Evolutionary conservation across 306 rosid genomes (phyloP).

Genomic region (Astragalus membranaceus): DNA sequence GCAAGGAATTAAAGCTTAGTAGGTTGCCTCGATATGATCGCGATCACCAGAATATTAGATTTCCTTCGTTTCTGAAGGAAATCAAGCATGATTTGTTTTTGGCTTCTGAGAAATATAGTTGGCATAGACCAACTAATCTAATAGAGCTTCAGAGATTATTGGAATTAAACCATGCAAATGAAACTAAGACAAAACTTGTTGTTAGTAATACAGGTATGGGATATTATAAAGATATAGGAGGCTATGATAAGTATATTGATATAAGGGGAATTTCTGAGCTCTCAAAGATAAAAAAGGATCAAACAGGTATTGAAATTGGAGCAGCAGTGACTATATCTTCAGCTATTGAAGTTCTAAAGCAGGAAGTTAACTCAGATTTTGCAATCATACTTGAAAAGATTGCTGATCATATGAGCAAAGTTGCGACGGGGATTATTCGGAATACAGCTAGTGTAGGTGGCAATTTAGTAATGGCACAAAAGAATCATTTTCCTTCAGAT

Average conservation of each 20-base stretch:
- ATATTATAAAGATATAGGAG: constrained; percentile 55
- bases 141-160: constrained; percentile 47
- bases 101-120: constrained; percentile 37
- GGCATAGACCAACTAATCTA: constrained; percentile 55
- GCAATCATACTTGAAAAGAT: constrained; percentile 40
- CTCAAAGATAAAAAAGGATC: constrained; percentile 42
- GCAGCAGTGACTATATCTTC: constrained; percentile 59
- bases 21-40: constrained; percentile 44
- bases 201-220: constrained; percentile 79
- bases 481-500: constrained; percentile 77
- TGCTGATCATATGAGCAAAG: constrained; percentile 67
- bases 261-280: constrained; percentile 52
- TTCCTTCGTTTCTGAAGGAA: constrained; percentile 63
- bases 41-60: constrained; percentile 22
- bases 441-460: constrained; percentile 84
- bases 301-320: constrained; percentile 64
- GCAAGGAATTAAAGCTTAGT: constrained; percentile 33
- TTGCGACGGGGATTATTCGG: constrained; percentile 60
- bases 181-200: constrained; percentile 38
- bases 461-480: constrained; percentile 89
- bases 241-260: constrained; percentile 53
- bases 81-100: constrained; percentile 28
- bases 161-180: constrained; percentile 5
- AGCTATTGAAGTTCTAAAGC: constrained; percentile 51
- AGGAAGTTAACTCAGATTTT: constrained; percentile 27